Conservation (phyloP, 2,329 filamentous ascomycete species). For the Fusarium sarcochroum region DNA sequence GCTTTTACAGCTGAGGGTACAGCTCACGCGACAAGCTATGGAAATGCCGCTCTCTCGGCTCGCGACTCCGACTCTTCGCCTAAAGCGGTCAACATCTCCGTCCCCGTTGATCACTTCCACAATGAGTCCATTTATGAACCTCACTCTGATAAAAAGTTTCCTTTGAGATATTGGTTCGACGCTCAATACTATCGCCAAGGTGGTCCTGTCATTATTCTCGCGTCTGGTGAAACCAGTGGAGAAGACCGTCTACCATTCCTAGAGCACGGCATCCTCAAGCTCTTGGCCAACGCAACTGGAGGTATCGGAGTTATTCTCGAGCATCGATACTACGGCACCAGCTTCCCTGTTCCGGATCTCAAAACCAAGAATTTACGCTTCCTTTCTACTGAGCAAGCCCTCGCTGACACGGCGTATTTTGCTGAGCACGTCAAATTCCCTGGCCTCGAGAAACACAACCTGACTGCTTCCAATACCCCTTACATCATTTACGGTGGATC, state of each 20-base stretch:
- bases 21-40: background rate
- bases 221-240: constrained; percentile 78
- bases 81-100: constrained; percentile 53
- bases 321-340: constrained; percentile 88
- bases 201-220: constrained; percentile 84
- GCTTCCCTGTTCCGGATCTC: constrained; percentile 77
- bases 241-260: constrained; percentile 76
- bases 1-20: constrained; percentile 8
- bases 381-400: constrained; percentile 84
- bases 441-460: constrained; percentile 75
- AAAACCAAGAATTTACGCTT: constrained; percentile 80
- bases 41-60: constrained; percentile 10
- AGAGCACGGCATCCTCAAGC: constrained; percentile 81
- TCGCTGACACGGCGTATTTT: constrained; percentile 88
- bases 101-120: constrained; percentile 84
- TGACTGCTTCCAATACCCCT: constrained; percentile 75
- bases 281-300: constrained; percentile 77
- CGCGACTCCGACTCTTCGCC: constrained; percentile 3
- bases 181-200: constrained; percentile 80
- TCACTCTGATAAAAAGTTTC: constrained; percentile 77
- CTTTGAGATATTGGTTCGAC: constrained; percentile 88
- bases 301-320: constrained; percentile 87
- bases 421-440: constrained; percentile 79
- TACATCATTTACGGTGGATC: constrained; percentile 88
- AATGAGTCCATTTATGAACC: constrained; percentile 84